Percentiles rank a stretch among this genome's conserved stretches.
These are phyloP conservation scores for Penicillium mononematosum DNA, from an alignment of 495 filamentous ascomycete genomes.

Conservation along the genomic window DNA sequence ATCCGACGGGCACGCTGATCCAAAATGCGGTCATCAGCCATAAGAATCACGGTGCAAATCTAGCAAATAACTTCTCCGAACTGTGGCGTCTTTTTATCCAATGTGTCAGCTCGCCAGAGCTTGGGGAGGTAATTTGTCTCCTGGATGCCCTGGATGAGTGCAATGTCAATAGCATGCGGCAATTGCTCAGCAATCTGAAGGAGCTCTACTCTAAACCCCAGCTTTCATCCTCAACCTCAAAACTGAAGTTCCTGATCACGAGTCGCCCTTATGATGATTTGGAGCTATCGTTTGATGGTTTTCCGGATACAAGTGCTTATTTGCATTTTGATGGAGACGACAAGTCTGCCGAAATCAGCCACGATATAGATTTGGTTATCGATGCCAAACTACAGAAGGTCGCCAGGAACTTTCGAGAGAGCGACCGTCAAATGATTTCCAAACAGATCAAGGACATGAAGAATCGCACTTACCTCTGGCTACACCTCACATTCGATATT, in stretches of 20 bases:
- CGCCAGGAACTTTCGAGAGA: conserved; percentile 11
- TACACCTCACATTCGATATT: conserved; percentile 35
- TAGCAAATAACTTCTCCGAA: conserved; percentile 23
- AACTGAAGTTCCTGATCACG: conserved; percentile 37
- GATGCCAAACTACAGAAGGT: conserved; percentile 26
- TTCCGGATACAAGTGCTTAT: conserved; percentile 13
- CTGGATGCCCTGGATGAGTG: conserved; percentile 48
- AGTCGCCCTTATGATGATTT: conserved; percentile 38
- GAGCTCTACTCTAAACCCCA: background rate
- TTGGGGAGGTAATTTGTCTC: conserved; percentile 45
- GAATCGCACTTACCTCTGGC: conserved; percentile 44
- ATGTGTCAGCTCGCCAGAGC: conserved; percentile 17
- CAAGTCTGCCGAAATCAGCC: conserved; percentile 28
- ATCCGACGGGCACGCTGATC: background rate
- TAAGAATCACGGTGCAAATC: background rate
- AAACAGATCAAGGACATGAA: conserved; percentile 33
- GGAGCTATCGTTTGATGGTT: conserved; percentile 21
- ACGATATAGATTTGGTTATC: conserved; percentile 43
- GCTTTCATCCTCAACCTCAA: background rate
- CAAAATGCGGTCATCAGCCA: background rate
- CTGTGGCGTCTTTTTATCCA: conserved; percentile 42
- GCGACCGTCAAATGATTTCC: conserved; percentile 15
- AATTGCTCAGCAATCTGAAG: background rate
- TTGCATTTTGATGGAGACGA: conserved; percentile 34
- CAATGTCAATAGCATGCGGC: background rate